Conservation (phyloP, 75 land plant genomes). For the Selaginella tamariscina region DNA sequence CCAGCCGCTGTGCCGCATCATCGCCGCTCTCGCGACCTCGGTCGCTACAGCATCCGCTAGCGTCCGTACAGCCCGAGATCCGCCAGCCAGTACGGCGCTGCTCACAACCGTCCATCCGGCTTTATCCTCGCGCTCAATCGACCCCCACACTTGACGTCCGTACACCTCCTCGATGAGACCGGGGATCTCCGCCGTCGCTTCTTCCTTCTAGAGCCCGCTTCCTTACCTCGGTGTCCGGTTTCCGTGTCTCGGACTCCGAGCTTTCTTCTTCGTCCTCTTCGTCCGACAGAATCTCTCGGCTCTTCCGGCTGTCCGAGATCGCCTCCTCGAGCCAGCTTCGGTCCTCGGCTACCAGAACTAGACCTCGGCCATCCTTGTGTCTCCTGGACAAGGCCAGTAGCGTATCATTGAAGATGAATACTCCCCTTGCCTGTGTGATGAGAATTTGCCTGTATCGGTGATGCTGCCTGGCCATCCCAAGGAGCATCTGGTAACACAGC, state of each 20-base stretch:
- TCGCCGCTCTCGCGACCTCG: conserved; percentile 39
- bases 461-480: conserved; percentile 46
- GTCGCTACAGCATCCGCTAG: conserved; percentile 38
- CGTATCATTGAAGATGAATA: conserved; percentile 36
- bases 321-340: conserved; percentile 14
- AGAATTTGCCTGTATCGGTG: conserved; percentile 40
- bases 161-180: conserved; percentile 30
- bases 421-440: conserved; percentile 36
- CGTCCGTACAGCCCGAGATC: conserved; percentile 21
- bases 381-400: conserved; percentile 32
- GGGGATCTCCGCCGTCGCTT: conserved; percentile 5
- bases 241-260: background rate
- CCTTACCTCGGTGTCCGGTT: background rate
- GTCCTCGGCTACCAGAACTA: conserved; percentile 25
- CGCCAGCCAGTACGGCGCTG: conserved; percentile 28
- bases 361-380: conserved; percentile 14
- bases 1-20: conserved; percentile 33
- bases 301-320: background rate
- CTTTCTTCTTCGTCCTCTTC: background rate
- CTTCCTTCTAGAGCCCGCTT: conserved; percentile 5
- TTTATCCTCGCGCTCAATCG: conserved; percentile 21
- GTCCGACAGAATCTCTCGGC: background rate
- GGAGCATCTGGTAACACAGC: conserved; percentile 69
- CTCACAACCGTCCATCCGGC: conserved; percentile 27
- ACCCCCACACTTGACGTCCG: conserved; percentile 23